Evolutionary conservation across 2,329 filamentous ascomycete genomes (phyloP), one percentile per base, ranked within the genome.

Genomic region (Fusarium sp.): DNA sequence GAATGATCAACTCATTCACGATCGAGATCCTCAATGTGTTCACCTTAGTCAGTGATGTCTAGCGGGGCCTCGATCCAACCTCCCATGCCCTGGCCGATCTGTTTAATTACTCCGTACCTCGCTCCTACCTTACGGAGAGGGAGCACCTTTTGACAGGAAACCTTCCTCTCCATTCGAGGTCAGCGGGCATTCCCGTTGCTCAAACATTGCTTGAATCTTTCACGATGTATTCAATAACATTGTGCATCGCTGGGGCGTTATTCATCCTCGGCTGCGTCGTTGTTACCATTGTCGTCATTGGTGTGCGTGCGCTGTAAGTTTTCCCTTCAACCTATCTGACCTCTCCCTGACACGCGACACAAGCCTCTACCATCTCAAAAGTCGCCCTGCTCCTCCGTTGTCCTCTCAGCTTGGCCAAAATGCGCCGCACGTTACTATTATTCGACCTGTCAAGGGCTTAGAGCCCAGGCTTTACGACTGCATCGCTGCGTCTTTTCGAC

Each of bases 391-490:
- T n/a, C 79, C 83, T 8, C 82, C 88, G 8, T 77, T 86, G 18
- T 89, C 88, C 5, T 81, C 88, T 3, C 79, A 79, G 1, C 80
- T 90, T 2, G 80, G 81, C 6, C 76, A 81, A 43, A 78, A 86
- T 71, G 84, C 94, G 5, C 95, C 95, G 18, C 90, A 93, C 82
- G 87, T 99, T 75, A 98, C 96, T 32, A 87, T 97, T 66, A 94
- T 99, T 73, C 92, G 96, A 4, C 97, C 96, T 0, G 91, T 97
- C 71, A 98, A 98, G 81, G 96, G 95, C 66, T 86, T 97, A 59
- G 96, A 98, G 79, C 92, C 94, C 6, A 89, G 90, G 70, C 89
- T 98, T 25, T 97, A 97, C 85, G 93, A 97, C 76, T 98, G 96
- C 77, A 90, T 99, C 43, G 92, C 92, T 30, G 92, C 95, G 8